These are phyloP conservation scores for Biscogniauxia mediterranea DNA, from an alignment of 2,329 filamentous ascomycete genomes.

Conservation along the genomic window DNA sequence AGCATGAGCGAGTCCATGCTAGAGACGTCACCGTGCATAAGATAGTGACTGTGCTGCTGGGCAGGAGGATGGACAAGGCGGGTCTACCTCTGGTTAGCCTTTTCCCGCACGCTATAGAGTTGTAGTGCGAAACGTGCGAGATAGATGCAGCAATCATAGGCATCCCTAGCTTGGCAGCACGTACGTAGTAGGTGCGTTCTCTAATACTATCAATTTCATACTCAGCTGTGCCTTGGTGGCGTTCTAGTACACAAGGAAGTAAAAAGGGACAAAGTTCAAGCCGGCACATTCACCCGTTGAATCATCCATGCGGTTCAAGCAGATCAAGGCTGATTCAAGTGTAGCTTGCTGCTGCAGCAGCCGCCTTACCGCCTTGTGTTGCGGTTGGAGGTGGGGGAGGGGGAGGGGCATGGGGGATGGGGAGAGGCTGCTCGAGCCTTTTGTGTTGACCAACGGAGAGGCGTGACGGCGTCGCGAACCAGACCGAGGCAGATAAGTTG, in stretches of 20 bases:
- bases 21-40: conserved; percentile 18
- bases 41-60: conserved; percentile 8
- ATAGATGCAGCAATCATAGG: background rate
- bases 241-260: too few species aligned
- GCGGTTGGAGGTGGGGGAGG: too few species aligned
- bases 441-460: background rate
- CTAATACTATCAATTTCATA: too few species aligned
- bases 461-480: background rate
- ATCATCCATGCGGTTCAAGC: background rate
- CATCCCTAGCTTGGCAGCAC: background rate
- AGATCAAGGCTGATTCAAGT: background rate
- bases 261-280: background rate
- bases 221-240: too few species aligned
- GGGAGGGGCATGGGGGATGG: too few species aligned
- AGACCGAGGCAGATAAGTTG: background rate
- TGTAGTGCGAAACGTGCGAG: background rate
- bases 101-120: background rate
- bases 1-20: background rate
- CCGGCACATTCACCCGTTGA: background rate
- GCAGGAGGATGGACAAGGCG: too few species aligned
- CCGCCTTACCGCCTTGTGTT: background rate
- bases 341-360: background rate
- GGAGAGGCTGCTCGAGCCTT: background rate
- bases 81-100: background rate
- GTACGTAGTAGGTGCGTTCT: background rate